phyloP scores from a whole-genome alignment of 805 yeast genomes.

The Kazachstania kunashirensis region DNA sequence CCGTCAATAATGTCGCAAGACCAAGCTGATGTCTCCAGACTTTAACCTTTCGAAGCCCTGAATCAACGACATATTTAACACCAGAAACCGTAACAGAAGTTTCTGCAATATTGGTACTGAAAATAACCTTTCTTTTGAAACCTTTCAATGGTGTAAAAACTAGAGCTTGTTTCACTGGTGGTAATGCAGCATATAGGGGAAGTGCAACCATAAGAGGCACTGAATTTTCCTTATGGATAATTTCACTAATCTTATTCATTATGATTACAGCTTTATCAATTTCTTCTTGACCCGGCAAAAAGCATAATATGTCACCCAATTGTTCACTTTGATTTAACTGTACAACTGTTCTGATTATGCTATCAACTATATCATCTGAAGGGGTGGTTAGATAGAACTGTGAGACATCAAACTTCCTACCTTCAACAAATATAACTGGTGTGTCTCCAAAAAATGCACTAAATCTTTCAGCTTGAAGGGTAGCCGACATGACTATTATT shows the following conservation, averaged over 20 bases:
- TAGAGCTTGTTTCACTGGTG: conserved; percentile 71
- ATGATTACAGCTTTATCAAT: conserved; percentile 74
- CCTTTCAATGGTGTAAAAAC: conserved; percentile 61
- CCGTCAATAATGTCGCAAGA: conserved; percentile 81
- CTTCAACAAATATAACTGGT: conserved; percentile 81
- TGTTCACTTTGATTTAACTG: conserved; percentile 75
- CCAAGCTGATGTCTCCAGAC: conserved; percentile 93
- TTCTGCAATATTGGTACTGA: conserved; percentile 95
- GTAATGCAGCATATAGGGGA: conserved; percentile 89
- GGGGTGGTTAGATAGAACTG: conserved; percentile 53
- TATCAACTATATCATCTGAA: conserved; percentile 76
- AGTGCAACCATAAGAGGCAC: conserved; percentile 69
- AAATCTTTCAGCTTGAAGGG: conserved; percentile 78
- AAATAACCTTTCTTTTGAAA: conserved; percentile 72
- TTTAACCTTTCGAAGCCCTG: conserved; percentile 86
- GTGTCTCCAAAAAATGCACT: conserved; percentile 68
- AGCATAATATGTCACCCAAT: conserved; percentile 81
- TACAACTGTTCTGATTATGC: conserved; percentile 59
- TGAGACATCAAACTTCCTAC: conserved; percentile 79
- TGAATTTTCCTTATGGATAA: conserved; percentile 45
- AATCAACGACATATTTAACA: conserved; percentile 82
- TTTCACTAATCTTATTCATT: conserved; percentile 50
- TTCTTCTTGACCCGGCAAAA: conserved; percentile 95
- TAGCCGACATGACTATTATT: conserved; percentile 90
- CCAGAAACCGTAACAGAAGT: conserved; percentile 96